These are phyloP conservation scores for Pseudodiploospora longispora DNA, from an alignment of 2,329 filamentous ascomycete genomes.

Conservation along the genomic window DNA sequence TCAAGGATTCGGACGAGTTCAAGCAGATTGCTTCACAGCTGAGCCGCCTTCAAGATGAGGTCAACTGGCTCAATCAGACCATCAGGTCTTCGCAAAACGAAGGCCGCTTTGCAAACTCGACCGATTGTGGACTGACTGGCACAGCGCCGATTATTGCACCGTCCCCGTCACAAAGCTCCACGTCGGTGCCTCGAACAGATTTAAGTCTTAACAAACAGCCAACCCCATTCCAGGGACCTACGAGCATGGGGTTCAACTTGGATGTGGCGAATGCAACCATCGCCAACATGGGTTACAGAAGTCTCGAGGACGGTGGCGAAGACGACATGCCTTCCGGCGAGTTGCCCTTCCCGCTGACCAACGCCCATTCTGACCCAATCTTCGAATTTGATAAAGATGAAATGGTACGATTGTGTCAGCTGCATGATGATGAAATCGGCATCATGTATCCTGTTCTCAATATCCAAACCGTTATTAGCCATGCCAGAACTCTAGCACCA, in stretches of 20 bases:
- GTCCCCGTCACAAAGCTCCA: slow-evolving; percentile 34
- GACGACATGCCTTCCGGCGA: slow-evolving; percentile 33
- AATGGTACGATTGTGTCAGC: slow-evolving; percentile 65
- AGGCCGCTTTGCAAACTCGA: slow-evolving; percentile 30
- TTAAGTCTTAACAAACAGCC: slow-evolving; percentile 46
- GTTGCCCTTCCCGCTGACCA: slow-evolving; percentile 15
- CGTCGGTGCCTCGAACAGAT: slow-evolving; percentile 30
- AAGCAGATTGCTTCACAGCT: slow-evolving; percentile 72
- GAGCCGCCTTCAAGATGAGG: slow-evolving; percentile 70
- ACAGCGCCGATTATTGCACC: slow-evolving; percentile 27
- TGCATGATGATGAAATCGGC: slow-evolving; percentile 86
- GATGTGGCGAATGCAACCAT: slow-evolving; percentile 82
- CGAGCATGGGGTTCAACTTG: slow-evolving; percentile 76
- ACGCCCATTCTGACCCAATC: slow-evolving; percentile 59
- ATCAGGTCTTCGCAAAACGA: slow-evolving; percentile 60
- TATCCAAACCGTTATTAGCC: slow-evolving; percentile 61
- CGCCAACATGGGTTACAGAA: slow-evolving; percentile 80
- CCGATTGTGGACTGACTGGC: slow-evolving; percentile 25
- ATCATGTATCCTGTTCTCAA: slow-evolving; percentile 86
- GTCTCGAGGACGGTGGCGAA: slow-evolving; percentile 53
- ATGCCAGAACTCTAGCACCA: slow-evolving; percentile 60
- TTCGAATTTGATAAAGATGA: slow-evolving; percentile 73
- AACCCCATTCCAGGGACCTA: slow-evolving; percentile 68
- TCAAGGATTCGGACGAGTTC: slow-evolving; percentile 91
- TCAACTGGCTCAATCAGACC: slow-evolving; percentile 66